Conservation (phyloP, 2,329 filamentous ascomycete genomes). For the Aspergillus awamori region DNA sequence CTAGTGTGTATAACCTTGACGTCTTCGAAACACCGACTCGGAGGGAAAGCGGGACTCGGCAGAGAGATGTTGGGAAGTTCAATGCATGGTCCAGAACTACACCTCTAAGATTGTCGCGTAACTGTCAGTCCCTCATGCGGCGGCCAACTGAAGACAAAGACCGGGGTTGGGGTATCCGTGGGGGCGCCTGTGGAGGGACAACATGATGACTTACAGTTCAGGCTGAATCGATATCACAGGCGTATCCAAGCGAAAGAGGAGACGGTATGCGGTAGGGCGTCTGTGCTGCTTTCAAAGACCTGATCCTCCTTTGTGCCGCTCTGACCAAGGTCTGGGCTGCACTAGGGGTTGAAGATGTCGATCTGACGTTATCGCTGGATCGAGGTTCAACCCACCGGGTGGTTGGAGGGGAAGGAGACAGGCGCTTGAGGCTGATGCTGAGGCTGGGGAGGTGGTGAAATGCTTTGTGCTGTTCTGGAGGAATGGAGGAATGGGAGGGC, state of each 20-base stretch:
- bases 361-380: constrained; percentile 14
- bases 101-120: background rate
- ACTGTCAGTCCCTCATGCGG: background rate
- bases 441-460: background rate
- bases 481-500: too few relatives aligned
- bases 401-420: background rate
- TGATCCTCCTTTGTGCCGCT: constrained; percentile 11
- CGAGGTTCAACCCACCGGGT: background rate
- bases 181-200: constrained; percentile 3
- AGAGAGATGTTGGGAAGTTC: constrained; percentile 1
- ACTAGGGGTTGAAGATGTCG: constrained; percentile 10
- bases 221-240: constrained; percentile 1
- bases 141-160: constrained; percentile 1
- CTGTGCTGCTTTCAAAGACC: background rate
- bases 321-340: constrained; percentile 15
- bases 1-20: background rate
- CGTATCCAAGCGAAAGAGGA: background rate
- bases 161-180: background rate
- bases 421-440: background rate
- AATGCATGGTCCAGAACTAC: constrained; percentile 14
- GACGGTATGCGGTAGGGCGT: background rate
- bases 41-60: background rate
- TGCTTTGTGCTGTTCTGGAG: too few relatives aligned
- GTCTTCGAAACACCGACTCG: constrained; percentile 1
- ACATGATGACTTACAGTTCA: constrained; percentile 1